Evolutionary conservation across 208 protist species (phyloP), one percentile per base, ranked within the genome.

Genomic region (Leishmania turanica): DNA sequence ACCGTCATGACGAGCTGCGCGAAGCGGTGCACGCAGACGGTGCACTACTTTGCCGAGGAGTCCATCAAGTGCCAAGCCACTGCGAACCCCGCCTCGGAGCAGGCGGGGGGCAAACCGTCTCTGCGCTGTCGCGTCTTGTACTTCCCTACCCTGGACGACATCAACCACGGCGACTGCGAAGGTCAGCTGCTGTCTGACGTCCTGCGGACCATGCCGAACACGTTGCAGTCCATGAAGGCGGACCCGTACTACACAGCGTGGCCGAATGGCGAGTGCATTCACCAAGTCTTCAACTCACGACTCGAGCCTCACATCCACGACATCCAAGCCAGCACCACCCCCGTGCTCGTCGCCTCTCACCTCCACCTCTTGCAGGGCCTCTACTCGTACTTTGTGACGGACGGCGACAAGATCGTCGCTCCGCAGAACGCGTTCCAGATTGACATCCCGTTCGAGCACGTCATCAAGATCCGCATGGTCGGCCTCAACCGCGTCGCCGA

Each of bases 291-390:
- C 75, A 96, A 96, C 79, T 87, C 91, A 0, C 93, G 95, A 13
- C 84, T 97, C 27, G 92, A 97, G 88, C 95, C 92, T 9, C 93
- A 96, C 77, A 97, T 97, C 77, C 95, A 97, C 77, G 95, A 97
- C 79, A 96, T 97, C 65, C 95, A 97, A 76, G 95, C 93, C 9
- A 96, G 92, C 83, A 86, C 84, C 37, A 82, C 84, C 4, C 92
- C 92, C 0, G 89, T 97, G 75, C 88, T 97, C 13, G 93, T 97
- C 1, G 88, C 93, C 56, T 96, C 95, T 8, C 95, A 97, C 85
- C 75, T 95, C 62, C 86, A 88, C 37, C 84, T 97, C 24, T 83
- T 97, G 47, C 95, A 97, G 76, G 95, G 95, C 0, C 87, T 97
- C 31, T 95, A 95, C 79, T 93, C 95, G 6, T 97, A 94, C 84